A percentile compares a stretch with the other conserved stretches of the same genome.
These are phyloP conservation scores for Pseudocercospora eumusae DNA, from an alignment of 2,329 filamentous ascomycete genomes.

Conservation along the genomic window DNA sequence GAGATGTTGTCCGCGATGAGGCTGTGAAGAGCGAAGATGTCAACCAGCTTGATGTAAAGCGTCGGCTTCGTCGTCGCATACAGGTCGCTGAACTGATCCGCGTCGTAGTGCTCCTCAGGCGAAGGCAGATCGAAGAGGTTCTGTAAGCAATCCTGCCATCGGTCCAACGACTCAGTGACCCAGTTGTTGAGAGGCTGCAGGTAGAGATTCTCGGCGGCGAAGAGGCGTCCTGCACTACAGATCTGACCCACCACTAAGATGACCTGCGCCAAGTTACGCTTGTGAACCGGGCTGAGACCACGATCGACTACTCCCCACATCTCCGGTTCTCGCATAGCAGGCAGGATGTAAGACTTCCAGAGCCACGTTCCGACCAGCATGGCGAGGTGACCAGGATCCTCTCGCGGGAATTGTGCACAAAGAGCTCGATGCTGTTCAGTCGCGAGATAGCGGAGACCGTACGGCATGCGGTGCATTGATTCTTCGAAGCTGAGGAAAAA, in stretches of 20 bases:
- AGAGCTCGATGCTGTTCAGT: conserved; percentile 82
- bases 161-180: conserved; percentile 78
- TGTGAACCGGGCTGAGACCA: conserved; percentile 84
- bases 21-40: conserved; percentile 94
- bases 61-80: conserved; percentile 96
- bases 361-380: conserved; percentile 88
- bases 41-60: conserved; percentile 97
- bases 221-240: conserved; percentile 80
- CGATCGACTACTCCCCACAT: conserved; percentile 91
- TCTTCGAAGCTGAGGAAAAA: conserved; percentile 83
- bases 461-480: conserved; percentile 82
- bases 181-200: conserved; percentile 93
- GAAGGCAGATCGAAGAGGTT: conserved; percentile 80
- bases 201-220: conserved; percentile 93
- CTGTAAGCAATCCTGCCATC: conserved; percentile 72
- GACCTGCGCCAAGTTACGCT: conserved; percentile 86
- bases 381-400: conserved; percentile 74
- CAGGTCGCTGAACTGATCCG: conserved; percentile 97
- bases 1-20: conserved; percentile 78
- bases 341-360: conserved; percentile 91
- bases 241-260: conserved; percentile 89
- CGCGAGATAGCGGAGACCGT: conserved; percentile 84
- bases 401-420: conserved; percentile 73
- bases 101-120: conserved; percentile 90
- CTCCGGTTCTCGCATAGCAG: conserved; percentile 84